phyloP scores from a whole-genome alignment of 2,329 filamentous ascomycete species.

The Aspergillus pseudoglaucus region DNA sequence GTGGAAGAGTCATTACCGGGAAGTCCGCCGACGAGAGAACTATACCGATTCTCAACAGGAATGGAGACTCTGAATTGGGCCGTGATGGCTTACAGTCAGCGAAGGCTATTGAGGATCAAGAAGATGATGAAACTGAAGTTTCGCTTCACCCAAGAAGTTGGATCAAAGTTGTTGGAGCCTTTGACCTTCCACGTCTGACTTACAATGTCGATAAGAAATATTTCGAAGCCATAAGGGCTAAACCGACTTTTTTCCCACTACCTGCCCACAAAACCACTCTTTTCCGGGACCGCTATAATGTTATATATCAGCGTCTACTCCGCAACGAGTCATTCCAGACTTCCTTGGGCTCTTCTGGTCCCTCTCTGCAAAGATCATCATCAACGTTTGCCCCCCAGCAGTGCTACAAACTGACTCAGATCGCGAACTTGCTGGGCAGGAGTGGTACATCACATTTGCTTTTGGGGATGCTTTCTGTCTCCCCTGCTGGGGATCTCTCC shows the following conservation, averaged over 20 bases:
- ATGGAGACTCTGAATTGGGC: slow-evolving; percentile 45
- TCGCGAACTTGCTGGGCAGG: slow-evolving; percentile 68
- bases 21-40: slow-evolving; percentile 35
- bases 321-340: slow-evolving; percentile 90
- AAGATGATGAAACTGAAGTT: slow-evolving; percentile 54
- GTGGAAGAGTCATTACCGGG: slow-evolving; percentile 52
- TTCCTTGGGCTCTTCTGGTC: slow-evolving; percentile 60
- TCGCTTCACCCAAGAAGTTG: slow-evolving; percentile 69
- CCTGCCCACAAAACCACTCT: slow-evolving; percentile 75
- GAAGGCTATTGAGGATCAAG: slow-evolving; percentile 44
- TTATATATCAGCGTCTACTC: slow-evolving; percentile 85
- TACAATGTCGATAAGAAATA: slow-evolving; percentile 66
- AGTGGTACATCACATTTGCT: slow-evolving; percentile 80
- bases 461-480: slow-evolving; percentile 71
- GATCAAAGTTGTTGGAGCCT: slow-evolving; percentile 77
- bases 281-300: slow-evolving; percentile 84
- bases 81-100: slow-evolving; percentile 35
- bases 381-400: slow-evolving; percentile 54
- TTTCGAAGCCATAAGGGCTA: slow-evolving; percentile 67
- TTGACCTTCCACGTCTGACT: slow-evolving; percentile 63
- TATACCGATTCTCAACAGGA: slow-evolving; percentile 31
- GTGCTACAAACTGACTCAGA: slow-evolving; percentile 81
- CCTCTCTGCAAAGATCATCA: slow-evolving; percentile 53
- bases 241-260: slow-evolving; percentile 66
- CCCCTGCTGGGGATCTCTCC: slow-evolving; percentile 74